These are phyloP conservation scores for Termitomyces sp. DNA, from an alignment of 768 basidiomycete genomes.

Conservation along the genomic window DNA sequence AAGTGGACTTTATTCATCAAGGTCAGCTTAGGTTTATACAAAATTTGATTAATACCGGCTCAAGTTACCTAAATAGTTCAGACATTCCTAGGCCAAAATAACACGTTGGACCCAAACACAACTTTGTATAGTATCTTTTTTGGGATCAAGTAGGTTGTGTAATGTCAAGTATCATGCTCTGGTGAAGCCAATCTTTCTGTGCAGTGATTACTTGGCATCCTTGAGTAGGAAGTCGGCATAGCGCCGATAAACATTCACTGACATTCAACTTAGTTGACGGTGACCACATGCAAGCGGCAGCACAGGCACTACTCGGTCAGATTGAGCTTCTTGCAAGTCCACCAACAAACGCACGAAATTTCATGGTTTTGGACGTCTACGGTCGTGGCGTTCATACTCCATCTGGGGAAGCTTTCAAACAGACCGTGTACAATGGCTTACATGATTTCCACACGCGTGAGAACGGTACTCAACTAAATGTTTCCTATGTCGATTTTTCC, in stretches of 20 bases:
- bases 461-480: conserved; percentile 27
- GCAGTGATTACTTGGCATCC: conserved; percentile 43
- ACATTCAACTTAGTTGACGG: conserved; percentile 29
- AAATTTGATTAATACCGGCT: background rate
- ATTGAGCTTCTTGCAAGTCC: conserved; percentile 43
- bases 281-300: conserved; percentile 43
- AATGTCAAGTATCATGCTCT: background rate
- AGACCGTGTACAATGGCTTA: conserved; percentile 42
- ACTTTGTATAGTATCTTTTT: conserved; percentile 53
- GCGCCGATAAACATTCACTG: background rate
- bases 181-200: background rate
- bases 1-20: conserved; percentile 48
- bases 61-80: conserved; percentile 26
- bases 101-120: conserved; percentile 41
- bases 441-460: conserved; percentile 27
- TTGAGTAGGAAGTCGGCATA: conserved; percentile 26
- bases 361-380: conserved; percentile 49
- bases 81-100: conserved; percentile 41
- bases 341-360: conserved; percentile 48
- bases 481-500: conserved; percentile 47
- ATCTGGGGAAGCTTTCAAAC: conserved; percentile 45
- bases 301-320: conserved; percentile 39
- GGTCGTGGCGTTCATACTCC: conserved; percentile 40
- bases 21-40: conserved; percentile 24
- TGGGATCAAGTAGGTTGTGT: conserved; percentile 45